These are phyloP conservation scores for Discostella pseudostelligera DNA, from an alignment of 108 stramenopile genomes.

Conservation along the genomic window DNA sequence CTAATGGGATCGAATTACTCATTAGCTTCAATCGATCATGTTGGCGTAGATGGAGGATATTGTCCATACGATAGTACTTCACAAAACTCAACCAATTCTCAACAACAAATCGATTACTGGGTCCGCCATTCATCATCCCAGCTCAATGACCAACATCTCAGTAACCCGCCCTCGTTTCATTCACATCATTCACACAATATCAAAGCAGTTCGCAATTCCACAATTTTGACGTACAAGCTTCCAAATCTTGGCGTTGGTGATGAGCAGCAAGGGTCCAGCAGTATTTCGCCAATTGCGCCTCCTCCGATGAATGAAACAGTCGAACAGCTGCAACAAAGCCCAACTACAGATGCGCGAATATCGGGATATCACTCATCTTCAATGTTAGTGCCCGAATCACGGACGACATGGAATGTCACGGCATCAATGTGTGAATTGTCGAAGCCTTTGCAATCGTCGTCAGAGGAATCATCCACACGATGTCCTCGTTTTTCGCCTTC, in stretches of 20 bases:
- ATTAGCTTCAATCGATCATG: neutral
- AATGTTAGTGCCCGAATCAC: neutral
- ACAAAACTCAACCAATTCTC: slow-evolving; percentile 8
- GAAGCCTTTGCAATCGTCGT: slow-evolving; percentile 2
- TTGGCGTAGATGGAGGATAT: too few species aligned
- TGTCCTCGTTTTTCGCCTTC: slow-evolving; percentile 2
- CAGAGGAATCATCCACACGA: slow-evolving; percentile 5
- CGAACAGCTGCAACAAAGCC: too few species aligned
- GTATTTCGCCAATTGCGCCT: neutral
- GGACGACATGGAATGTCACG: neutral
- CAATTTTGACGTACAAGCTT: too few species aligned
- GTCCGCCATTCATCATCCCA: slow-evolving; percentile 24
- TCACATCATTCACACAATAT: neutral
- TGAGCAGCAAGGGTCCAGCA: too few species aligned
- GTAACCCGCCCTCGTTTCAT: slow-evolving; percentile 2
- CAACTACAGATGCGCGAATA: too few species aligned
- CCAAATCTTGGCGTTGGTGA: too few species aligned
- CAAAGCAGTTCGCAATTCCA: slow-evolving; percentile 5
- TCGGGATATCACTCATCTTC: too few species aligned
- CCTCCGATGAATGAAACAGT: slow-evolving; percentile 1
- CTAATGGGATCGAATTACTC: neutral
- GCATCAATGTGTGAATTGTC: neutral
- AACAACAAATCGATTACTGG: slow-evolving; percentile 22
- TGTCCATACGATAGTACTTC: neutral
- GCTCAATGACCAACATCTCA: neutral